Conservation (phyloP, 1,284 basidiomycete species). For the Leccinum pachyderme region DNA sequence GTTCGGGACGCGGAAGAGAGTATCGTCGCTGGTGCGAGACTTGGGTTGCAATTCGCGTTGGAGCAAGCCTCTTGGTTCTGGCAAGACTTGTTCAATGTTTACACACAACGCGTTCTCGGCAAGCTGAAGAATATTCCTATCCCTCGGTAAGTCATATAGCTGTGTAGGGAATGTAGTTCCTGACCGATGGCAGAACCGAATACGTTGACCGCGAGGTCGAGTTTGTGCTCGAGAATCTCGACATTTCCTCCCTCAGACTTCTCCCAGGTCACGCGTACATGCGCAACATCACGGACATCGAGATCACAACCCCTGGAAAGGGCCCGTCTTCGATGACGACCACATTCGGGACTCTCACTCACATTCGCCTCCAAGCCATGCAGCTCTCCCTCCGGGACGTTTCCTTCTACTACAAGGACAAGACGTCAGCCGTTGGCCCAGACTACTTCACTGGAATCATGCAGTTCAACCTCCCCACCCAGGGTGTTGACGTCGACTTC, state of each 20-base stretch:
- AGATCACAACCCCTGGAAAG: conserved; percentile 50
- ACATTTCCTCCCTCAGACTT: conserved; percentile 59
- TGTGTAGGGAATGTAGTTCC: conserved; percentile 2
- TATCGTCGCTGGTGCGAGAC: conserved; percentile 33
- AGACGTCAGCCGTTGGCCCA: conserved; percentile 49
- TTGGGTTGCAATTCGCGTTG: conserved; percentile 47
- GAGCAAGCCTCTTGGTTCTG: conserved; percentile 69
- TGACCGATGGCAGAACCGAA: conserved; percentile 48
- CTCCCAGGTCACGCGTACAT: conserved; percentile 70
- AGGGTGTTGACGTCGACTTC: conserved; percentile 65
- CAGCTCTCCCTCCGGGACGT: conserved; percentile 60
- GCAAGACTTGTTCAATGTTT: conserved; percentile 68
- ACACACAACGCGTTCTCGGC: conserved; percentile 49
- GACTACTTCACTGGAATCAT: conserved; percentile 58
- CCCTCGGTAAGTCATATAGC: conserved; percentile 47
- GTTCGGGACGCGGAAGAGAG: conserved; percentile 47
- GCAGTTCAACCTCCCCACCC: conserved; percentile 56
- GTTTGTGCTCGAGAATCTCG: conserved; percentile 69
- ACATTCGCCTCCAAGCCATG: conserved; percentile 59
- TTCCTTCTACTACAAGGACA: conserved; percentile 70
- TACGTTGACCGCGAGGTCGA: conserved; percentile 63
- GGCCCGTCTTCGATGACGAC: conserved; percentile 41
- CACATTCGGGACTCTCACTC: conserved; percentile 58
- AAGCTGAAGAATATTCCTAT: conserved; percentile 59
- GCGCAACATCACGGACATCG: conserved; percentile 69